Evolutionary conservation across 768 basidiomycete species (phyloP).

Genomic region (Clitopilus passeckerianus): DNA sequence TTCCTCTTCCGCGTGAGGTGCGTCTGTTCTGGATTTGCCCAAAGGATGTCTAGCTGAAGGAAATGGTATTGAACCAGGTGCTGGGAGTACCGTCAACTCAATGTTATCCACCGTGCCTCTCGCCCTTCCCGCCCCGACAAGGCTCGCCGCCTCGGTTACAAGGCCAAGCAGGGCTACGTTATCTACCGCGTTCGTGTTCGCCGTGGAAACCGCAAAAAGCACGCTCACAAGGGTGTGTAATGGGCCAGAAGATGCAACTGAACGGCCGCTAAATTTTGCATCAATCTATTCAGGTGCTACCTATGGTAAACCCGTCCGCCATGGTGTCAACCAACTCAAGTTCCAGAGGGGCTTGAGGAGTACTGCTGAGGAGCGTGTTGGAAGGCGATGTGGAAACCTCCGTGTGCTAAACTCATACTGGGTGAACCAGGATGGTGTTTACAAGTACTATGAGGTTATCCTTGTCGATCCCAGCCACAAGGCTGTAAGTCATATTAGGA

Average conservation of each 20-base stretch:
- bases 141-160: slow-evolving; percentile 97
- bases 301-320: slow-evolving; percentile 97
- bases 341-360: slow-evolving; percentile 91
- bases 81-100: slow-evolving; percentile 99
- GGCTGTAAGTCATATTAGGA: slow-evolving; percentile 53
- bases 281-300: slow-evolving; percentile 69
- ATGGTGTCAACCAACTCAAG: slow-evolving; percentile 99
- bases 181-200: slow-evolving; percentile 97
- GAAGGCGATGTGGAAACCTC: slow-evolving; percentile 91
- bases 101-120: slow-evolving; percentile 97
- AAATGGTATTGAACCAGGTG: slow-evolving; percentile 44
- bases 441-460: slow-evolving; percentile 99
- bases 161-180: slow-evolving; percentile 99
- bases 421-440: slow-evolving; percentile 98
- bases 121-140: slow-evolving; percentile 99
- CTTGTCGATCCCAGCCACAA: slow-evolving; percentile 95
- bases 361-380: slow-evolving; percentile 97
- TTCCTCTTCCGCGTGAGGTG: slow-evolving; percentile 97
- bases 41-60: not conserved
- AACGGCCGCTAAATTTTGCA: not conserved
- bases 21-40: slow-evolving; percentile 17
- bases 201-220: slow-evolving; percentile 98
- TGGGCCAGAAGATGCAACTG: not conserved
- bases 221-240: slow-evolving; percentile 85
- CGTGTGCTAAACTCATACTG: slow-evolving; percentile 98